These are phyloP conservation scores for Pichia kluyveri DNA, from an alignment of 805 yeast species.

Conservation along the genomic window DNA sequence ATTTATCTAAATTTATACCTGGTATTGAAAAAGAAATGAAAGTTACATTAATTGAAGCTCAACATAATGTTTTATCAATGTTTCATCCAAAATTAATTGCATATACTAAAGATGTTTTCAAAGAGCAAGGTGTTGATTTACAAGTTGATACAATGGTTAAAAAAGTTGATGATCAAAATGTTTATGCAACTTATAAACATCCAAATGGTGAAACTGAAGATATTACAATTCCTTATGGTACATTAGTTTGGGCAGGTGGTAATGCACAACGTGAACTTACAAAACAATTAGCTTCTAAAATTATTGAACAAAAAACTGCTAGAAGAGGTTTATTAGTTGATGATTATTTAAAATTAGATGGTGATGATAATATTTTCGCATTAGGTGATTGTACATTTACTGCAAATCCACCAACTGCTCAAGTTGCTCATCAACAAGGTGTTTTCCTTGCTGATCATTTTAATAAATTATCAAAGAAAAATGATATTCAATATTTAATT, in stretches of 20 bases:
- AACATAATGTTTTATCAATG: slow-evolving; percentile 78
- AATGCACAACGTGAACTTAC: slow-evolving; percentile 79
- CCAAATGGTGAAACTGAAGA: slow-evolving; percentile 57
- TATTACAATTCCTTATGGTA: slow-evolving; percentile 72
- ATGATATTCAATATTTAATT: slow-evolving; percentile 41
- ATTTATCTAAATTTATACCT: slow-evolving; percentile 83
- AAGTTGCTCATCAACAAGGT: slow-evolving; percentile 95
- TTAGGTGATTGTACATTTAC: slow-evolving; percentile 93
- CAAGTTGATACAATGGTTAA: slow-evolving; percentile 83
- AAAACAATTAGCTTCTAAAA: slow-evolving; percentile 51
- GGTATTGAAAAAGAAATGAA: slow-evolving; percentile 71
- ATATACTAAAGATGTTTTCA: slow-evolving; percentile 74
- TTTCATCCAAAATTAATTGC: slow-evolving; percentile 60
- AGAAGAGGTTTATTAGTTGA: slow-evolving; percentile 86
- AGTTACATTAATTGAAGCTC: slow-evolving; percentile 82
- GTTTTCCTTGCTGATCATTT: slow-evolving; percentile 66
- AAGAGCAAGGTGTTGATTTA: slow-evolving; percentile 57
- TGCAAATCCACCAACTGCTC: slow-evolving; percentile 92
- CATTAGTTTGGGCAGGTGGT: slow-evolving; percentile 97
- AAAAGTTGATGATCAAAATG: slow-evolving; percentile 63
- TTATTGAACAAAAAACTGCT: slow-evolving; percentile 74
- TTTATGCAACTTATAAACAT: slow-evolving; percentile 59
- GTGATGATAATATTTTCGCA: slow-evolving; percentile 75
- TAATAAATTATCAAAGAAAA: slow-evolving; percentile 54
- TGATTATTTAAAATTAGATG: slow-evolving; percentile 74